Base-by-base conservation (phyloP, 2,329 filamentous ascomycete genomes). In the Epicoccum sorghinum region DNA sequence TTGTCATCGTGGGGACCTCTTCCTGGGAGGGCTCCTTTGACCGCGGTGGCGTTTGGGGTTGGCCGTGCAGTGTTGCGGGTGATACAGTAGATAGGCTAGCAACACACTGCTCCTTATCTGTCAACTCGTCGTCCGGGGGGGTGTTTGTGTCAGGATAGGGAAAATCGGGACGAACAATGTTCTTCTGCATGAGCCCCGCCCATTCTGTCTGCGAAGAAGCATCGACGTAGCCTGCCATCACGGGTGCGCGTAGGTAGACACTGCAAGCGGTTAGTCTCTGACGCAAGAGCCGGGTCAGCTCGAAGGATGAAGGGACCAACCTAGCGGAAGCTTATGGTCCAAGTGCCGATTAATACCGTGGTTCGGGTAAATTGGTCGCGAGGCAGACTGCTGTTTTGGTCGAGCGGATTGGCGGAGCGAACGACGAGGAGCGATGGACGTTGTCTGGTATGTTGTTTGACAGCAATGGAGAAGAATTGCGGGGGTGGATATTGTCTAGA, bases 151-250 rank as follows among this genome's bases (percentile, higher is more conserved):
- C 52, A 35, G 38, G 47, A 12, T 60, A 64, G 39, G 57, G 38
- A 29, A 58, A 48, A 32, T 65, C 54, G 29, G 68, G 67, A 59
- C 62, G 59, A 54, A 65, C 51, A 32, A 58, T 47, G 35, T 66
- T 61, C 50, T 67, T 62, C 51, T 66, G 64, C 42, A 62, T 62
- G 24, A 74, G 59, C 27, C 71, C 70, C 8, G 64, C 61, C 61
- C 72, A 72, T 12, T 63, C 48, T 10, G 71, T 74, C 52, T 74
- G 71, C 32, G 63, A 60, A 46, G 55, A 54, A 37, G 57, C 57
- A 47, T 73, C 65, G 58, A 66, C 64, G 63, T 73, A 73, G 52
- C 58, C 53, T 35, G 61, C 53, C 68, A 69, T 69, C 10, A 47
- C 37, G 39, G 32, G 43, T 46, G 49, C 46, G 47, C 55, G 54